Conservation (phyloP, 2,329 filamentous ascomycete species). For the Aspergillus luchuensis region DNA sequence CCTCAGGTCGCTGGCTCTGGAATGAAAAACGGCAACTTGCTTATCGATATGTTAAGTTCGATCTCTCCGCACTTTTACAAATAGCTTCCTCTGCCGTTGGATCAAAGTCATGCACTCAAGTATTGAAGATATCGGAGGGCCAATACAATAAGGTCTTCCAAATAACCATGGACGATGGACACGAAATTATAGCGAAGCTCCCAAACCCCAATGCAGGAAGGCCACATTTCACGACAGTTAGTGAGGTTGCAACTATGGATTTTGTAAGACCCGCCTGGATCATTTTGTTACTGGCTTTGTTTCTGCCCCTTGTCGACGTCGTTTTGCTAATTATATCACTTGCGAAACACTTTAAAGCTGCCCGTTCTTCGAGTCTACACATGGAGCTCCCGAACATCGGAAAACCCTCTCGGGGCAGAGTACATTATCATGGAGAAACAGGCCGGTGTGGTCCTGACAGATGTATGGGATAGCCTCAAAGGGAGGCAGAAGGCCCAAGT, state of each 20-base stretch:
- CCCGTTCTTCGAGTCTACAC: constrained; percentile 38
- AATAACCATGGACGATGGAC: constrained; percentile 29
- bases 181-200: constrained; percentile 31
- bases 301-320: too few relatives aligned
- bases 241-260: constrained; percentile 34
- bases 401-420: constrained; percentile 40
- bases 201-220: constrained; percentile 33
- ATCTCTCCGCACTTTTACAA: constrained; percentile 37
- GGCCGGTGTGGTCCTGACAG: constrained; percentile 18
- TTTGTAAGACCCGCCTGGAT: constrained; percentile 16
- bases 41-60: constrained; percentile 35
- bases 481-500: constrained; percentile 25
- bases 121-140: constrained; percentile 36
- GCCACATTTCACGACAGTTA: constrained; percentile 30
- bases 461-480: constrained; percentile 25
- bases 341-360: constrained; percentile 23
- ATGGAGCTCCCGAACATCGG: constrained; percentile 32
- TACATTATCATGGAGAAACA: constrained; percentile 43
- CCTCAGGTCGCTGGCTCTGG: constrained; percentile 40
- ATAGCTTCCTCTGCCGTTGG: constrained; percentile 35
- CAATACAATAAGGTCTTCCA: constrained; percentile 36
- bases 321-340: constrained; percentile 2
- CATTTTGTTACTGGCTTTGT: too few relatives aligned
- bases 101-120: constrained; percentile 33
- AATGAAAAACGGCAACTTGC: constrained; percentile 35